These are phyloP conservation scores for Prunus mongolica DNA, from an alignment of 306 rosid species.

Conservation along the genomic window DNA sequence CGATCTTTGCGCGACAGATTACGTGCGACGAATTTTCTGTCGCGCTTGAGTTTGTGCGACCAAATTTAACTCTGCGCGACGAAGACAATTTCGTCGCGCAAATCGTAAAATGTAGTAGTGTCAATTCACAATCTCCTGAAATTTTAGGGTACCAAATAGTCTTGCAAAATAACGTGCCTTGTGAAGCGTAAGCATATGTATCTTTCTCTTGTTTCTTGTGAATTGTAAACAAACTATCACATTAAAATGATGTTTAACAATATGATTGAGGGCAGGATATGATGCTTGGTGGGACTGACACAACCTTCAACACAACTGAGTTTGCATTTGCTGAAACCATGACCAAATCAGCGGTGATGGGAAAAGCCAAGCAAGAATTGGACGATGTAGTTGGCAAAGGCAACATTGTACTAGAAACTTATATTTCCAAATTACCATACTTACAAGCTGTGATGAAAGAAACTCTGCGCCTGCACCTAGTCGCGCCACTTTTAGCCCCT, in stretches of 20 bases:
- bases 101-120: too few species aligned
- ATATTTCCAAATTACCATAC: slow-evolving; percentile 18
- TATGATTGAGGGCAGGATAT: slow-evolving; percentile 42
- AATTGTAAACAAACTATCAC: too few species aligned
- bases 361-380: slow-evolving; percentile 49
- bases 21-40: too few species aligned
- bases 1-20: too few species aligned
- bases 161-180: too few species aligned
- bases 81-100: too few species aligned
- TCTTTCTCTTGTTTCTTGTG: too few species aligned
- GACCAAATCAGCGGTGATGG: slow-evolving; percentile 34
- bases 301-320: slow-evolving; percentile 62
- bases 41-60: too few species aligned
- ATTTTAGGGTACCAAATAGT: too few species aligned
- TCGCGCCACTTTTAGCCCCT: not conserved
- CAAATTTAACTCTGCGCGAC: too few species aligned
- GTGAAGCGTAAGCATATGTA: too few species aligned
- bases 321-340: slow-evolving; percentile 53
- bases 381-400: slow-evolving; percentile 43
- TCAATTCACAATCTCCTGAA: too few species aligned
- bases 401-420: slow-evolving; percentile 27
- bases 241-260: not conserved
- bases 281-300: slow-evolving; percentile 66
- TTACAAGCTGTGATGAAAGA: slow-evolving; percentile 29
- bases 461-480: slow-evolving; percentile 32